Base-by-base conservation (phyloP, 2,329 filamentous ascomycete genomes). In the Grosmannia clavigera region DNA sequence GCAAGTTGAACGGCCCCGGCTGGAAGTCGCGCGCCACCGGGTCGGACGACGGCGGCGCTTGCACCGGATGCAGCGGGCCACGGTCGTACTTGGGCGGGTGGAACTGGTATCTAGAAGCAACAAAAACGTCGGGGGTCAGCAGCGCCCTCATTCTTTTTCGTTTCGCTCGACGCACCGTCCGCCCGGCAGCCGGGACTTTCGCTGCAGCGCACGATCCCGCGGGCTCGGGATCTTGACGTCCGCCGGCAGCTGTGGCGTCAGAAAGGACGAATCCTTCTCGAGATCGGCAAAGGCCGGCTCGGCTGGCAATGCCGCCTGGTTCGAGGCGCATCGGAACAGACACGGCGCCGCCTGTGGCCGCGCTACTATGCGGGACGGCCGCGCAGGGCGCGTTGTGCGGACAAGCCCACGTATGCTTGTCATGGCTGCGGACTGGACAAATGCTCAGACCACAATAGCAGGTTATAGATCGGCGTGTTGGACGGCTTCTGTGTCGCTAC, bases 71-170 rank as follows among this genome's bases (percentile, higher is more conserved):
- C 29, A 97, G 80, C 64, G 92, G 92, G 60, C 94, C 94, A 69
- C 92, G 89, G 73, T 96, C 86, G 81, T 92, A 99, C 76, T 92
- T 94, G 64, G 94, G 94, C 57, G 92, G 87, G 65, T 92, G 90
- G 74, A 88, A 97, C 74, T 95, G 89, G 76, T 97, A 99, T 80
- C 92, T 95, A 25, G 10, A 11, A 22, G 22, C 22, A 22, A 22
- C 22, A 22, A 22, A 22, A 22, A 22, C 22, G 22, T 22, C 33
- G 6, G 31, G 14, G 4, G 40, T 48, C 19, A 33, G 62, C 74
- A 73, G 55, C 6, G 7, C 16, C 25, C 46, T 16, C 25, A 3
- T 25, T 51, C 11, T 22, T 9, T 51, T 19, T 51, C 46, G 29
- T 31, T 33, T 12, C 5, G 25, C 27, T 22, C n/a, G 19, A 61